Conservation (phyloP, 805 yeast species). For the Spathaspora gorwiae region DNA sequence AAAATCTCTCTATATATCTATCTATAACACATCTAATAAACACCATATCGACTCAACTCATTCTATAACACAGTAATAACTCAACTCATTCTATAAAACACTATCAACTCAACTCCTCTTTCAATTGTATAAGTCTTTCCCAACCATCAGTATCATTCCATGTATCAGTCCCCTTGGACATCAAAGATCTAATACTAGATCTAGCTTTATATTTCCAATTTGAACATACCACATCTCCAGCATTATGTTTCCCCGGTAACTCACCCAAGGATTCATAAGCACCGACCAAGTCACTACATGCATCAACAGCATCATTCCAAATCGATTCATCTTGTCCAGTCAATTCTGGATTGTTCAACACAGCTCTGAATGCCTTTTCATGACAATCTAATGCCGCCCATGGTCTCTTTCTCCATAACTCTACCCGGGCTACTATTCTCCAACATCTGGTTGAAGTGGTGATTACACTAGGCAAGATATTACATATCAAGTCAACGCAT, state of each 20-base stretch:
- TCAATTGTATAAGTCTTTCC: conserved; percentile 54
- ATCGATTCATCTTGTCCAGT: conserved; percentile 45
- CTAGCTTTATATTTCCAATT: conserved; percentile 89
- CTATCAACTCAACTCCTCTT: conserved; percentile 31
- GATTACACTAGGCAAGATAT: conserved; percentile 61
- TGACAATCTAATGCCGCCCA: conserved; percentile 84
- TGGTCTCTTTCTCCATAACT: conserved; percentile 80
- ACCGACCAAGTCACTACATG: conserved; percentile 73
- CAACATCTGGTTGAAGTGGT: conserved; percentile 68
- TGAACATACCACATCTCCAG: conserved; percentile 80
- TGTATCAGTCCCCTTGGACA: conserved; percentile 70
- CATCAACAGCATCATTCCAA: conserved; percentile 78
- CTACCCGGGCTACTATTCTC: conserved; percentile 81
- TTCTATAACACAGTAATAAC: neutral
- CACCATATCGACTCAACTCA: neutral
- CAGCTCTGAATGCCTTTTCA: conserved; percentile 81
- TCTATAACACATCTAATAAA: neutral
- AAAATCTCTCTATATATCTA: neutral
- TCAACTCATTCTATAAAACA: conserved; percentile 20
- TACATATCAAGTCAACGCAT: conserved; percentile 69
- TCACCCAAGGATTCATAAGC: conserved; percentile 90
- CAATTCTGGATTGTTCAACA: conserved; percentile 59
- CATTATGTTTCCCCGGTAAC: conserved; percentile 69
- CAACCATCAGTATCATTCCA: conserved; percentile 85
- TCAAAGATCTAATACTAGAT: conserved; percentile 63